phyloP scores from a whole-genome alignment of 2,329 filamentous ascomycete genomes.

The Beauveria brongniartii region DNA sequence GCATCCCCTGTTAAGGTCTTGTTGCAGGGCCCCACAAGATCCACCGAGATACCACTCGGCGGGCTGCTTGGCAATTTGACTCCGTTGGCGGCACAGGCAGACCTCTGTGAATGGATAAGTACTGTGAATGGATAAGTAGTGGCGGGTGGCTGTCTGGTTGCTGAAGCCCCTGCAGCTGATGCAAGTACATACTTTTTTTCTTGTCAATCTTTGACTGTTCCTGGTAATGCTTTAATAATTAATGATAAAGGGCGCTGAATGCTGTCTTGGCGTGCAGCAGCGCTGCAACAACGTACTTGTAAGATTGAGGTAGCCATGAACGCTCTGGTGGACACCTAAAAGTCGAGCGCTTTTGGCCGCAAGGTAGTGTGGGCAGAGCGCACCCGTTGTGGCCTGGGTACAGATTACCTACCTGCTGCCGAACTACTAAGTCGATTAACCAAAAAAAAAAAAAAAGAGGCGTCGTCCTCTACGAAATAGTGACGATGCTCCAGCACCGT shows the following conservation, averaged over 20 bases:
- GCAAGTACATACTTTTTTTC: no score
- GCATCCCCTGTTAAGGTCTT: neutral
- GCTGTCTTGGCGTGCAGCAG: conserved; percentile 2
- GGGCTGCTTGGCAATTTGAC: neutral
- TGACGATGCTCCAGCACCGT: neutral
- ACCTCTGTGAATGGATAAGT: neutral
- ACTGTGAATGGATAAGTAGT: neutral
- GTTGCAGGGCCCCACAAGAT: neutral
- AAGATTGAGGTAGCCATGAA: no score
- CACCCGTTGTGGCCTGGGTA: no score
- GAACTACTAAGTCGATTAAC: neutral
- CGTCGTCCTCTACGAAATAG: neutral
- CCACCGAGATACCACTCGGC: conserved; percentile 1
- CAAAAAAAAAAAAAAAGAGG: neutral
- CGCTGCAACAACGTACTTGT: no score
- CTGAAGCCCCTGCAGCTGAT: neutral
- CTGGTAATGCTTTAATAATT: no score
- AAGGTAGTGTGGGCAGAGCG: no score
- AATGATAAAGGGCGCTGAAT: neutral
- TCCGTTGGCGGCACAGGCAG: neutral
- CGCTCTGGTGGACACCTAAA: no score
- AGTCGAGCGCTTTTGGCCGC: no score
- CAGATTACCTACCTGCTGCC: neutral
- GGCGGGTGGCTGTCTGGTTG: neutral
- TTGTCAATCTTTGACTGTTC: no score